phyloP scores from a whole-genome alignment of 495 filamentous ascomycete species.

The Lasiosphaeriaceae sp. region DNA sequence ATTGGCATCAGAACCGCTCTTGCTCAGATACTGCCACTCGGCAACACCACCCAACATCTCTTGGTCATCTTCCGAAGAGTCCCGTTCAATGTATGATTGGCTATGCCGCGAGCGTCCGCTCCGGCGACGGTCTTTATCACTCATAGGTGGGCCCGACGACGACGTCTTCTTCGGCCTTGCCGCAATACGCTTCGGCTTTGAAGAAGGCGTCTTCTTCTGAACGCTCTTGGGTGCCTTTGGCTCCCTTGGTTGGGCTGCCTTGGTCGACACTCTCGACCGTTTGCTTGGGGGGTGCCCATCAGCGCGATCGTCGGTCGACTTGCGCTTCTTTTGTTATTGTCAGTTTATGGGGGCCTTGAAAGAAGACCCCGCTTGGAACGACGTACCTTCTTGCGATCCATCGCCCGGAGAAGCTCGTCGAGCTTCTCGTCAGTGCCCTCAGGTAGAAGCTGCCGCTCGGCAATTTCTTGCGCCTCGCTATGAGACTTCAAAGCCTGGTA shows the following conservation, averaged over 20 bases:
- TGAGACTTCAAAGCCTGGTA: conserved; percentile 73
- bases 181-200: conserved; percentile 4
- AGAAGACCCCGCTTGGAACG: background rate
- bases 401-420: conserved; percentile 56
- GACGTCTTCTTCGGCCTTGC: conserved; percentile 19
- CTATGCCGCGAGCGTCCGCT: conserved; percentile 46
- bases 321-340: conserved; percentile 39
- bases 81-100: conserved; percentile 47
- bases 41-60: conserved; percentile 56
- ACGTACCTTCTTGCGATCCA: conserved; percentile 54
- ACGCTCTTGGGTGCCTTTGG: conserved; percentile 9
- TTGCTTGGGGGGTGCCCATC: conserved; percentile 33
- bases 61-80: conserved; percentile 51
- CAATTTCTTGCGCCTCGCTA: conserved; percentile 74
- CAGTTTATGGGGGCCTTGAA: background rate
- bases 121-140: conserved; percentile 42
- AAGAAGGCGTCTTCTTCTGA: conserved; percentile 3
- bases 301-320: conserved; percentile 37
- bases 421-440: conserved; percentile 76
- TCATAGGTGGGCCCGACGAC: conserved; percentile 30
- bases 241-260: conserved; percentile 17
- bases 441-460: conserved; percentile 76
- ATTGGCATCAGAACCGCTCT: conserved; percentile 3
- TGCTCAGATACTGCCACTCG: conserved; percentile 47
- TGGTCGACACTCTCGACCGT: conserved; percentile 27